These are phyloP conservation scores for Aureobasidium sp. DNA, from an alignment of 2,329 filamentous ascomycete genomes.

Conservation along the genomic window DNA sequence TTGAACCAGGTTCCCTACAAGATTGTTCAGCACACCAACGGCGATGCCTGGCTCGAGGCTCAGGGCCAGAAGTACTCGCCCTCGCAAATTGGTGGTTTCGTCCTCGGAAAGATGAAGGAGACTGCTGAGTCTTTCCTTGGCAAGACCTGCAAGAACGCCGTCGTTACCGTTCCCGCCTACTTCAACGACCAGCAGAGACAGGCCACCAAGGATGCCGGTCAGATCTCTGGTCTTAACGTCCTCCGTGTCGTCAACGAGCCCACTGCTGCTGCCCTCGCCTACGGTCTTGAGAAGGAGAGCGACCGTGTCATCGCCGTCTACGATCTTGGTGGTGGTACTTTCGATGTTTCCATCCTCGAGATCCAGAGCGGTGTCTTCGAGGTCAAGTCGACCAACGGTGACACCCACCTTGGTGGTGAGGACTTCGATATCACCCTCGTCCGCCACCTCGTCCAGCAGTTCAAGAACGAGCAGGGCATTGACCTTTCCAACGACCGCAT, in stretches of 20 bases:
- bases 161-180: constrained; percentile 98
- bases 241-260: constrained; percentile 99
- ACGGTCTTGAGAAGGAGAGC: constrained; percentile 97
- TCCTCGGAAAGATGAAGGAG: constrained; percentile 99
- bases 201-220: constrained; percentile 98
- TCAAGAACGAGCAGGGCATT: constrained; percentile 66
- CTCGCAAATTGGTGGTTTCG: constrained; percentile 98
- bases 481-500: constrained; percentile 75
- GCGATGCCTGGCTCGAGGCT: constrained; percentile 90
- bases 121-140: constrained; percentile 96
- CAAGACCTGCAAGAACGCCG: constrained; percentile 98
- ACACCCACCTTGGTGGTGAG: constrained; percentile 91
- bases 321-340: constrained; percentile 99
- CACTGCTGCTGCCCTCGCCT: constrained; percentile 94
- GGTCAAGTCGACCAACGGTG: constrained; percentile 95
- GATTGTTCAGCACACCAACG: constrained; percentile 80
- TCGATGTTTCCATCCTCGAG: constrained; percentile 98
- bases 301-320: constrained; percentile 99
- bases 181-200: constrained; percentile 99
- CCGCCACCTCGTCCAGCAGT: constrained; percentile 62
- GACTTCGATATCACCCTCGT: constrained; percentile 96
- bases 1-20: constrained; percentile 99
- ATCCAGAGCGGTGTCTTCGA: constrained; percentile 99
- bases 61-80: constrained; percentile 97
- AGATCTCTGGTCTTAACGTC: constrained; percentile 94